Conservation (phyloP, 192 early-diverging fungal species). For the Phycomyces blakesleeanus region DNA sequence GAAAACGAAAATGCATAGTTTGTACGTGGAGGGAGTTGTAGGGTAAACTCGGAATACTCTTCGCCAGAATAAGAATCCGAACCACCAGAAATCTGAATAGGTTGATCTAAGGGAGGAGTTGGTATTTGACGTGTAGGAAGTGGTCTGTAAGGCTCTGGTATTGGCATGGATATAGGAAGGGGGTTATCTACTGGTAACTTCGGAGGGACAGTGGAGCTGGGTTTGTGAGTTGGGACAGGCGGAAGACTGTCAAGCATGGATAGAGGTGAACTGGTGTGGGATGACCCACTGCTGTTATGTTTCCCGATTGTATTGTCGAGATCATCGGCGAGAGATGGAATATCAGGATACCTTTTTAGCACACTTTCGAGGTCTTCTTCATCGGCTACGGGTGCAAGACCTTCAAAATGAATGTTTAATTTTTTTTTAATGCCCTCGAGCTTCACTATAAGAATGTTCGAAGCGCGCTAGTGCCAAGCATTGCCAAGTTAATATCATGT, state of each 20-base stretch:
- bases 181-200: not conserved
- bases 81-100: slow-evolving; percentile 16
- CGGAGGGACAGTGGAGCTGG: not conserved
- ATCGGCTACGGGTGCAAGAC: not conserved
- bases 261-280: not conserved
- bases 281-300: no score
- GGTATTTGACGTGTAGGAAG: slow-evolving; percentile 15
- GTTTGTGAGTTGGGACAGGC: not conserved
- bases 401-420: not conserved
- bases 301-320: no score
- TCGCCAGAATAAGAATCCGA: slow-evolving; percentile 7
- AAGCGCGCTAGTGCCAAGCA: slow-evolving; percentile 1
- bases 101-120: slow-evolving; percentile 6
- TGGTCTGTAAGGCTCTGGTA: slow-evolving; percentile 1
- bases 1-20: slow-evolving; percentile 26
- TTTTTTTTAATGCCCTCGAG: not conserved
- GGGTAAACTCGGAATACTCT: not conserved
- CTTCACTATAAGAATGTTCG: not conserved
- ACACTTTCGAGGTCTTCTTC: not conserved
- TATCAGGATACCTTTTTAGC: slow-evolving; percentile 7
- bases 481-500: not conserved
- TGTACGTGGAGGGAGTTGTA: slow-evolving; percentile 19
- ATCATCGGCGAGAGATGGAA: not conserved
- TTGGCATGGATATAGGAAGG: slow-evolving; percentile 8
- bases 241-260: slow-evolving; percentile 10